phyloP scores from a whole-genome alignment of 805 yeast genomes.

The Wickerhamiella hasegawae region DNA sequence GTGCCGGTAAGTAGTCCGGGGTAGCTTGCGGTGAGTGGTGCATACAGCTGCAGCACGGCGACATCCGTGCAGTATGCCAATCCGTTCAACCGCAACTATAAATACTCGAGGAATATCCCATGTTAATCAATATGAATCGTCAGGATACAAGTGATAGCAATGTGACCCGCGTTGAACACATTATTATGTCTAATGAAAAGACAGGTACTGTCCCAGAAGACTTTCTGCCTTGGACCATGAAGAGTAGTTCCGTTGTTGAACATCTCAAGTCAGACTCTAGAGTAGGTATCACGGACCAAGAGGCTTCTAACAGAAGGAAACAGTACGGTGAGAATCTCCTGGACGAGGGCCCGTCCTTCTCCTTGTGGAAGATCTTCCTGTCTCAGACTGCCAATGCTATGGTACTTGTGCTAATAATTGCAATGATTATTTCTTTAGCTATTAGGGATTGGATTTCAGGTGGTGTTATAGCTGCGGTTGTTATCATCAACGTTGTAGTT shows the following conservation, averaged over 20 bases:
- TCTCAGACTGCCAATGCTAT: constrained; percentile 65
- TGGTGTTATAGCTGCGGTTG: constrained; percentile 61
- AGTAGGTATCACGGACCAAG: constrained; percentile 31
- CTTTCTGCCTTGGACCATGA: constrained; percentile 14
- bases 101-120: no score
- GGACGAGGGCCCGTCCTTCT: constrained; percentile 42
- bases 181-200: background rate
- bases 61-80: no score
- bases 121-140: background rate
- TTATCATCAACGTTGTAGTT: constrained; percentile 43
- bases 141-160: background rate
- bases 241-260: constrained; percentile 25
- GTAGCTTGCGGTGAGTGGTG: no score
- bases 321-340: constrained; percentile 43
- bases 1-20: no score
- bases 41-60: no score
- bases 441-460: constrained; percentile 70
- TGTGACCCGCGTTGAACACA: background rate
- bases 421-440: constrained; percentile 56
- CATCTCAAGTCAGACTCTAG: constrained; percentile 27
- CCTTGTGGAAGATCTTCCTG: constrained; percentile 37
- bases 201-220: background rate
- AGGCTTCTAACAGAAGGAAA: constrained; percentile 19
- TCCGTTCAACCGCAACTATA: no score
- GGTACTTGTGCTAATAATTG: constrained; percentile 55